Evolutionary conservation across 148 eudicot species (phyloP).

Genomic region (Nepenthes gracilis): DNA sequence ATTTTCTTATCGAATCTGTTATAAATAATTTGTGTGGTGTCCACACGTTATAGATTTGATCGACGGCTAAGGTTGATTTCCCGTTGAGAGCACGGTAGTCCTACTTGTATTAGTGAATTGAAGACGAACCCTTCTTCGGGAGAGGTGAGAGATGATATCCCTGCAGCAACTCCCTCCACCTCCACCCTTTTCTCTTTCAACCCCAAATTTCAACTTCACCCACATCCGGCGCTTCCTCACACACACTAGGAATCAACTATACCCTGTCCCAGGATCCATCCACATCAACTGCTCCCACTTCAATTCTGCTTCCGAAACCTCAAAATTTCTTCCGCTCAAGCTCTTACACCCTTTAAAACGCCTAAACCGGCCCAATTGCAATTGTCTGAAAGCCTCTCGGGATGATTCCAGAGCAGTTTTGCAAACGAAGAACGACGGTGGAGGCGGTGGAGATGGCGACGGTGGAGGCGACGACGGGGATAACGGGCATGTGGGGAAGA

Average conservation of each 20-base stretch:
- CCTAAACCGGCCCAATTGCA: constrained; percentile 27
- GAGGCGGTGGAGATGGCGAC: constrained; percentile 36
- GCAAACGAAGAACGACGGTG: constrained; percentile 16
- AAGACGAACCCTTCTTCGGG: no score
- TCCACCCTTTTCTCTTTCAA: constrained; percentile 26
- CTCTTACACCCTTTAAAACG: constrained; percentile 11
- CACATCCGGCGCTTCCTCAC: constrained; percentile 19
- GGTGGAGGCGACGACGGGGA: constrained; percentile 34
- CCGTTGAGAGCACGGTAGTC: no score
- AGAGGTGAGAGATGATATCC: constrained; percentile 31
- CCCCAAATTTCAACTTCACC: constrained; percentile 18
- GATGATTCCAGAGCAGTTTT: constrained; percentile 33
- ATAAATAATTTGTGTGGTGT: no score
- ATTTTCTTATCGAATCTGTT: no score
- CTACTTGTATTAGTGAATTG: no score
- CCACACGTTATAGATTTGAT: no score
- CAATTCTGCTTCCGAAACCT: constrained; percentile 28
- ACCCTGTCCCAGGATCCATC: constrained; percentile 19
- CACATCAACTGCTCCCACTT: constrained; percentile 22
- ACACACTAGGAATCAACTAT: neutral
- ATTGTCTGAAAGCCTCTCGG: constrained; percentile 30
- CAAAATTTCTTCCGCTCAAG: constrained; percentile 13
- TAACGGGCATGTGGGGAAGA: constrained; percentile 28
- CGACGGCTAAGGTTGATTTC: no score
- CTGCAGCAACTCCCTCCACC: constrained; percentile 30